Evolutionary conservation across 2,329 filamentous ascomycete species (phyloP).

Genomic region (Claviceps sorghi): DNA sequence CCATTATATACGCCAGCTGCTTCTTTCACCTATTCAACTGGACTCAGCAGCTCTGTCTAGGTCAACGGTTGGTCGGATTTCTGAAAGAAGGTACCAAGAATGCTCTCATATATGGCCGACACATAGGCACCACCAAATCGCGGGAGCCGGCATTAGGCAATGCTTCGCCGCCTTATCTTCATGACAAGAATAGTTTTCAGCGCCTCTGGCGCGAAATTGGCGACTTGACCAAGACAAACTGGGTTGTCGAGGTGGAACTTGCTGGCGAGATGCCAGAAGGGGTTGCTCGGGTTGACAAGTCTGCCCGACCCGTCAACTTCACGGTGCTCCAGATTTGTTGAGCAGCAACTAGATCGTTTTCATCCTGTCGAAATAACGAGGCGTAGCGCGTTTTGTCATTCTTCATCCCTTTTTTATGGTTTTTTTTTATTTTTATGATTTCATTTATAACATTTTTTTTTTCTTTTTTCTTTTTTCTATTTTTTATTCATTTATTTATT

Average conservation of each 20-base stretch:
- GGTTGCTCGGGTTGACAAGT: slow-evolving; percentile 14
- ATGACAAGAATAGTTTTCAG: slow-evolving; percentile 35
- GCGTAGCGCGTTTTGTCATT: neutral
- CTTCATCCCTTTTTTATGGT: neutral
- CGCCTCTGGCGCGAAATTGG: slow-evolving; percentile 40
- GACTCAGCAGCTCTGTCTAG: slow-evolving; percentile 30
- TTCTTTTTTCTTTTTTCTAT: no score
- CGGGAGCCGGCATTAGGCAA: slow-evolving; percentile 9
- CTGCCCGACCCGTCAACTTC: slow-evolving; percentile 18
- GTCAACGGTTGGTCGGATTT: slow-evolving; percentile 29
- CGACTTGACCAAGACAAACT: slow-evolving; percentile 30
- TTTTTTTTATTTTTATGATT: no score
- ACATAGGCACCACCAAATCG: slow-evolving; percentile 27
- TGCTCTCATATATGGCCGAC: slow-evolving; percentile 35
- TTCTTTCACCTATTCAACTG: slow-evolving; percentile 38
- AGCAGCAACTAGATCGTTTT: neutral
- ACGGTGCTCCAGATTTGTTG: slow-evolving; percentile 19
- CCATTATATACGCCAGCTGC: slow-evolving; percentile 32
- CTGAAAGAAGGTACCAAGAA: slow-evolving; percentile 28
- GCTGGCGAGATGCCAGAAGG: slow-evolving; percentile 11
- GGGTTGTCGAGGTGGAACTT: slow-evolving; percentile 30
- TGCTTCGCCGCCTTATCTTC: slow-evolving; percentile 25
- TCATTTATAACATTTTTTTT: no score
- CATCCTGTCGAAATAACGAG: neutral
- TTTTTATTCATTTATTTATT: no score